These are phyloP conservation scores for Fusarium marasasianum DNA, from an alignment of 2,329 filamentous ascomycete genomes.

Conservation along the genomic window DNA sequence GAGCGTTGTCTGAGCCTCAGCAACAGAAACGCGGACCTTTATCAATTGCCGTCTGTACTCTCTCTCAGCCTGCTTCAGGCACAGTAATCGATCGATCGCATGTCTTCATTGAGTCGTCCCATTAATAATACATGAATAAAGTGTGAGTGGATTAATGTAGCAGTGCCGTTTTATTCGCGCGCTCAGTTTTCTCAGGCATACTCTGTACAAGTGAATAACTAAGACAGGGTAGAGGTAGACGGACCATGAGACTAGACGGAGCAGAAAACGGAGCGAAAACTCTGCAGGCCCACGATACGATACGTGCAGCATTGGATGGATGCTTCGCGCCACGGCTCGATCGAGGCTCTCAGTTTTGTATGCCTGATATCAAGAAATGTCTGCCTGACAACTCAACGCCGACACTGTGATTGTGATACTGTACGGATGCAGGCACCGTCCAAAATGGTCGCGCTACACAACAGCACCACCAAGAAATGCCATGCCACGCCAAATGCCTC, in stretches of 20 bases:
- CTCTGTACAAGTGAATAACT: background rate
- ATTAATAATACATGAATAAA: background rate
- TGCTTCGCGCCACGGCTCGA: conserved; percentile 19
- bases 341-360: background rate
- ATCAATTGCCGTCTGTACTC: background rate
- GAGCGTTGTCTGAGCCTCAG: background rate
- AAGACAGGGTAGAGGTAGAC: background rate
- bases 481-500: conserved; percentile 27
- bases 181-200: conserved; percentile 21
- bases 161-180: background rate
- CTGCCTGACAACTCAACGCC: conserved; percentile 15
- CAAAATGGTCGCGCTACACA: conserved; percentile 25
- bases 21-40: background rate
- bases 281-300: conserved; percentile 31
- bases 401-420: conserved; percentile 24
- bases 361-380: background rate
- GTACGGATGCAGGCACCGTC: conserved; percentile 31
- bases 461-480: conserved; percentile 3
- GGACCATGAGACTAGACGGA: background rate
- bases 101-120: conserved; percentile 1
- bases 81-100: conserved; percentile 2
- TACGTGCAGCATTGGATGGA: conserved; percentile 2
- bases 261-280: conserved; percentile 35
- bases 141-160: conserved; percentile 28
- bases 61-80: background rate